These are phyloP conservation scores for Colletotrichum camelliae DNA, from an alignment of 2,329 filamentous ascomycete genomes.

Conservation along the genomic window DNA sequence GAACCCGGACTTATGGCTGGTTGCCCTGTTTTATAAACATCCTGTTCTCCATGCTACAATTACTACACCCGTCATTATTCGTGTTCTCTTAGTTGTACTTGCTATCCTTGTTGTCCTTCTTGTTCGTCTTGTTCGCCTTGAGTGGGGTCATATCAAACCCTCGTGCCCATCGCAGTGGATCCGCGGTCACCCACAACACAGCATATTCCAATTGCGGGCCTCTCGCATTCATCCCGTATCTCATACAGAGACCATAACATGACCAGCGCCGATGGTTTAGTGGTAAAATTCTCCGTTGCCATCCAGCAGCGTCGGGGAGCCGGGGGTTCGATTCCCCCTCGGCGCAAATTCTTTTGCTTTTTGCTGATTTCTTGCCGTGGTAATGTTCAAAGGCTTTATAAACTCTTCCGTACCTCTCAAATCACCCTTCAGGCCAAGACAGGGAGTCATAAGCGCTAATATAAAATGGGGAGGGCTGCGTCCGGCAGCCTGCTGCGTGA, in stretches of 20 bases:
- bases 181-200: background rate
- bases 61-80: background rate
- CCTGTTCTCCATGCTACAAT: too few species aligned
- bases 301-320: background rate
- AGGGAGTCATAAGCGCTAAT: too few species aligned
- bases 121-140: background rate
- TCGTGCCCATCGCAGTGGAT: background rate
- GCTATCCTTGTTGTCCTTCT: background rate
- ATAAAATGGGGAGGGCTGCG: too few species aligned
- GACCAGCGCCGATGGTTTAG: background rate
- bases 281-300: background rate
- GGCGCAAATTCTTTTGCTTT: background rate
- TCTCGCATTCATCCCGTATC: rapidly evolving
- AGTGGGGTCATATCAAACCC: background rate
- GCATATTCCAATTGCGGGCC: background rate
- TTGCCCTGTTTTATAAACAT: too few species aligned
- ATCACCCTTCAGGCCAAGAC: too few species aligned
- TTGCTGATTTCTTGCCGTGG: background rate
- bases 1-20: too few species aligned
- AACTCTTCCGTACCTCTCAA: too few species aligned
- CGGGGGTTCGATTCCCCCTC: background rate
- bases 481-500: too few species aligned
- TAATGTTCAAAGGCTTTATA: too few species aligned
- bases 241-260: background rate
- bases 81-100: background rate